Percentiles rank a stretch among this genome's conserved stretches.
Evolutionary conservation across 805 yeast species (phyloP).

Genomic region (Candida awuae): DNA sequence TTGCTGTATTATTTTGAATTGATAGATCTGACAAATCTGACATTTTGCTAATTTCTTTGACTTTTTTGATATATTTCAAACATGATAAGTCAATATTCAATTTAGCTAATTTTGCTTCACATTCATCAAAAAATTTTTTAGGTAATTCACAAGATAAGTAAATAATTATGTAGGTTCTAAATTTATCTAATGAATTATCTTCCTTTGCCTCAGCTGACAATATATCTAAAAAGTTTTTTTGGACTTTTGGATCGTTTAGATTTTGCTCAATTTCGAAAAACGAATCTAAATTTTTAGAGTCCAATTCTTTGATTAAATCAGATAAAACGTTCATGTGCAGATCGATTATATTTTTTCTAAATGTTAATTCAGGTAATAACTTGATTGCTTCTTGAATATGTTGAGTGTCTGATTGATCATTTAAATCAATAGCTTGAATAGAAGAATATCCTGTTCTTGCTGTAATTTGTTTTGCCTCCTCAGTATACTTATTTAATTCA

Average conservation of each 20-base stretch:
- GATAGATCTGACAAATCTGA: conserved; percentile 30
- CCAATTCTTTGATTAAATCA: conserved; percentile 70
- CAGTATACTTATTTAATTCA: conserved; percentile 72
- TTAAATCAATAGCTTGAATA: conserved; percentile 66
- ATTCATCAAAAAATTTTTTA: conserved; percentile 43
- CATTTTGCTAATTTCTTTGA: conserved; percentile 67
- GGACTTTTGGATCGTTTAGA: conserved; percentile 51
- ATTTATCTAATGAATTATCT: conserved; percentile 57
- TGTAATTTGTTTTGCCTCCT: conserved; percentile 82
- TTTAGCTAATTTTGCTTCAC: conserved; percentile 51
- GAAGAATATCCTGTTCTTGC: conserved; percentile 65
- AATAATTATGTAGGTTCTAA: conserved; percentile 81
- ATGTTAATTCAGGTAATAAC: conserved; percentile 85
- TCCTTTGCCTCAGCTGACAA: conserved; percentile 46
- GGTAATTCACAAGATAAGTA: conserved; percentile 49
- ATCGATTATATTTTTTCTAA: conserved; percentile 80
- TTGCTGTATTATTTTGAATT: conserved; percentile 20
- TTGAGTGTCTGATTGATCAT: conserved; percentile 45
- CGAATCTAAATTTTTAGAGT: conserved; percentile 79
- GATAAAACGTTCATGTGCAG: conserved; percentile 96
- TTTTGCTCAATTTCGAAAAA: conserved; percentile 93
- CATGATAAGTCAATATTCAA: conserved; percentile 57
- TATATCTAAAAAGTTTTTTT: conserved; percentile 52
- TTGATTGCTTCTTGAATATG: conserved; percentile 82
- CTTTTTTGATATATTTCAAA: conserved; percentile 65